Conservation (phyloP, 1,284 basidiomycete species). For the Cystobasidiaceae sp. region DNA sequence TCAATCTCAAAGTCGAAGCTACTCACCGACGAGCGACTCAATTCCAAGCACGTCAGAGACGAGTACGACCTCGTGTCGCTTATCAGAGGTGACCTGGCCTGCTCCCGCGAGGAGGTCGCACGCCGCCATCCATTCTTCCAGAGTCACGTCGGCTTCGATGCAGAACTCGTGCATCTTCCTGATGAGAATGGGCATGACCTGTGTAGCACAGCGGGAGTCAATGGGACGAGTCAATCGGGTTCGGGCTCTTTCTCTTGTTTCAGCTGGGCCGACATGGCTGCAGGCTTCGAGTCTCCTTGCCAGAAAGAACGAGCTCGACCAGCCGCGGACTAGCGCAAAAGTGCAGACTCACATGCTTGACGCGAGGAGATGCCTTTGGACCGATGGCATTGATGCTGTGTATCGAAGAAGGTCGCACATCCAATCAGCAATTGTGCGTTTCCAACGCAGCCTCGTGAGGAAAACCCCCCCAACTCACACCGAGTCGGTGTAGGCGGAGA, state of each 20-base stretch:
- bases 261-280: too few species aligned
- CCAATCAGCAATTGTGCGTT: conserved; percentile 10
- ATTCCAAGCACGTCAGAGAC: conserved; percentile 48
- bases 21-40: conserved; percentile 46
- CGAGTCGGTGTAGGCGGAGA: conserved; percentile 22
- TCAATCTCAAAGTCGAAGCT: too few species aligned
- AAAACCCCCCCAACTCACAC: conserved; percentile 13
- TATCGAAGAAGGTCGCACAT: background rate
- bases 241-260: too few species aligned
- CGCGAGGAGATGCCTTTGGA: conserved; percentile 44
- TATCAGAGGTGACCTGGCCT: conserved; percentile 46
- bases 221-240: background rate
- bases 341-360: conserved; percentile 43
- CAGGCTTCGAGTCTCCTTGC: too few species aligned
- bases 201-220: background rate
- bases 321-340: too few species aligned
- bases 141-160: conserved; percentile 47
- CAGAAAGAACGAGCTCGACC: too few species aligned
- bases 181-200: conserved; percentile 46
- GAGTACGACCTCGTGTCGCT: conserved; percentile 49
- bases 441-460: too few species aligned
- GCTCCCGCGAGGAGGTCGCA: conserved; percentile 47
- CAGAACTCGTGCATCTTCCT: conserved; percentile 40
- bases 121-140: conserved; percentile 47
- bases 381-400: conserved; percentile 51